Evolutionary conservation across 1,284 basidiomycete species (phyloP).

Genomic region (Boletellus deceptivus): DNA sequence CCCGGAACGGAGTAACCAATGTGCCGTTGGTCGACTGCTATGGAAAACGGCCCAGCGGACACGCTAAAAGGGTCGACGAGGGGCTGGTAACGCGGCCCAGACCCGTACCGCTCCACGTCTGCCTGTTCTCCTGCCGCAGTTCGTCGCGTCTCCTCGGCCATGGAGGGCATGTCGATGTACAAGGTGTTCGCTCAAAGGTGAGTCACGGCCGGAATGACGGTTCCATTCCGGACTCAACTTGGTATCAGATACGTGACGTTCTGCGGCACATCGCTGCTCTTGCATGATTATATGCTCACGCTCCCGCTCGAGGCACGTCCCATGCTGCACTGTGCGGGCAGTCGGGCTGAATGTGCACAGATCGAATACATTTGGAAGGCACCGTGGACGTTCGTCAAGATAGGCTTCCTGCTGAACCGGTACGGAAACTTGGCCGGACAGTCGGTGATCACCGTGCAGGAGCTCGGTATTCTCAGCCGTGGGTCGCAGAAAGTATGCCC

Average conservation of each 20-base stretch:
- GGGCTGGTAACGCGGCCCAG: too few species aligned
- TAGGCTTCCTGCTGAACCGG: slow-evolving; percentile 6
- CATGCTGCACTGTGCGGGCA: neutral
- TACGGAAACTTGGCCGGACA: slow-evolving; percentile 4
- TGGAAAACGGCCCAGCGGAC: neutral
- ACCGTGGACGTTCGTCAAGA: slow-evolving; percentile 7
- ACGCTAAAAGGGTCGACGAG: neutral
- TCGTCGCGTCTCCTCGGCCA: neutral
- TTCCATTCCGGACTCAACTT: neutral
- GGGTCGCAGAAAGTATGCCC: slow-evolving; percentile 7
- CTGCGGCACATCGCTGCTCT: neutral
- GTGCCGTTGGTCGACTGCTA: neutral
- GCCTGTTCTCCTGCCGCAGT: too few species aligned
- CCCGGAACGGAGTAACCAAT: neutral
- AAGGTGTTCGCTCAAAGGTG: neutral
- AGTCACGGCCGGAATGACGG: neutral
- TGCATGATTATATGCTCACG: slow-evolving; percentile 12
- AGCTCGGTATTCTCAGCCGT: neutral
- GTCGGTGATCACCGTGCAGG: neutral
- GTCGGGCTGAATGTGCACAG: neutral
- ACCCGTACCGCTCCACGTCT: neutral
- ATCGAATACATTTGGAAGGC: slow-evolving; percentile 12
- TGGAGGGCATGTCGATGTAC: neutral
- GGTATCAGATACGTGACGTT: slow-evolving; percentile 1
- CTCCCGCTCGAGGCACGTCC: slow-evolving; percentile 8